These are phyloP conservation scores for Mytilinidion resinicola DNA, from an alignment of 495 filamentous ascomycete species.

Conservation along the genomic window DNA sequence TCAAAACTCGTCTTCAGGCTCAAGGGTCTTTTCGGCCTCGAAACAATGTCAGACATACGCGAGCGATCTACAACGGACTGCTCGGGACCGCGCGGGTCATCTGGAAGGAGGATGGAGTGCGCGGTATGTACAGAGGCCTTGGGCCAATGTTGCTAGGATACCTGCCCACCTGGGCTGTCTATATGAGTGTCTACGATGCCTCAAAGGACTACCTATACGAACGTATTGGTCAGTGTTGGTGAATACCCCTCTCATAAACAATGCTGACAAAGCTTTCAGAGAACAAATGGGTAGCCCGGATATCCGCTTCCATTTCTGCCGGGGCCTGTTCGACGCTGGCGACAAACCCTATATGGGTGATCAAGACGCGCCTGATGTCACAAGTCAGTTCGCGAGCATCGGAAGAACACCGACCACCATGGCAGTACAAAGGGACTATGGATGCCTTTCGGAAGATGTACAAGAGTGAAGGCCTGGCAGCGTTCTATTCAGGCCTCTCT, in stretches of 20 bases:
- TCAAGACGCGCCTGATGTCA: slow-evolving; percentile 97
- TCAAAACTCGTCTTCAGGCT: slow-evolving; percentile 97
- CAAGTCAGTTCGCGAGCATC: slow-evolving; percentile 51
- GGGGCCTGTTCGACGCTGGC: slow-evolving; percentile 87
- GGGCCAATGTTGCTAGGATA: slow-evolving; percentile 94
- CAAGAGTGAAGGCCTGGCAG: slow-evolving; percentile 70
- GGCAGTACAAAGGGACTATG: slow-evolving; percentile 80
- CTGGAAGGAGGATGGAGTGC: slow-evolving; percentile 77
- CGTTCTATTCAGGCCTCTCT: slow-evolving; percentile 93
- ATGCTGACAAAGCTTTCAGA: slow-evolving; percentile 32
- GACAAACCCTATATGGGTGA: slow-evolving; percentile 99
- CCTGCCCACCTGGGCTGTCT: slow-evolving; percentile 96
- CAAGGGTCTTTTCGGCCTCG: slow-evolving; percentile 67
- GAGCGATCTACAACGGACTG: slow-evolving; percentile 70
- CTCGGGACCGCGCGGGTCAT: slow-evolving; percentile 79
- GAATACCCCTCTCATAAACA: neutral
- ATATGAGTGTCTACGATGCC: slow-evolving; percentile 90
- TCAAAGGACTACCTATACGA: slow-evolving; percentile 66
- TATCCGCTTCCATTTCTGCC: slow-evolving; percentile 76
- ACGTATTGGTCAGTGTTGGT: slow-evolving; percentile 52
- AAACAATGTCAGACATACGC: slow-evolving; percentile 31
- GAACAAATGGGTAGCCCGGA: slow-evolving; percentile 56
- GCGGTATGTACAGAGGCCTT: slow-evolving; percentile 87
- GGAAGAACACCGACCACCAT: slow-evolving; percentile 61
- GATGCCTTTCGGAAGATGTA: slow-evolving; percentile 98